These are phyloP conservation scores for Ballota nigra DNA, from an alignment of 257 asterid species.

Conservation along the genomic window DNA sequence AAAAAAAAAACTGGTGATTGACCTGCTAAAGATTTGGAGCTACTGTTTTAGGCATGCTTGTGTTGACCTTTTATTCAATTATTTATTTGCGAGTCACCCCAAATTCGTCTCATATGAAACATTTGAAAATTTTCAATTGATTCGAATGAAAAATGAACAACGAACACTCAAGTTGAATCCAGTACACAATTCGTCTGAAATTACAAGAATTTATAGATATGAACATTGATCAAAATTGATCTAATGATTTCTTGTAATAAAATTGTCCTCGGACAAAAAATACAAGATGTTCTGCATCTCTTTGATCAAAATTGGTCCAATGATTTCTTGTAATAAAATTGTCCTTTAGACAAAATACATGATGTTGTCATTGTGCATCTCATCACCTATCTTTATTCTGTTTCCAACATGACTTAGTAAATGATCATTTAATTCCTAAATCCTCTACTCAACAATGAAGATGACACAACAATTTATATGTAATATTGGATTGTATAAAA, in stretches of 20 bases:
- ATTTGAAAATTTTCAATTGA: no score
- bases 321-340: no score
- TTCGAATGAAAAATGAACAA: no score
- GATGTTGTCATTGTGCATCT: no score
- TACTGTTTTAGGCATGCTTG: constrained; percentile 36
- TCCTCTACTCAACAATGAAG: neutral
- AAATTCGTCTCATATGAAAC: neutral
- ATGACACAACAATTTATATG: no score
- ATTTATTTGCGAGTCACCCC: neutral
- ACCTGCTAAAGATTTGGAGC: constrained; percentile 21
- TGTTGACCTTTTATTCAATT: constrained; percentile 2
- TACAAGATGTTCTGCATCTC: neutral
- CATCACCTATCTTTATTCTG: neutral
- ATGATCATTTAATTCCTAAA: neutral
- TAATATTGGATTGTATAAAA: no score
- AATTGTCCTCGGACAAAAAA: neutral
- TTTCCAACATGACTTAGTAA: neutral
- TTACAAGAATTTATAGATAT: no score
- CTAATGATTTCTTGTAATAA: neutral
- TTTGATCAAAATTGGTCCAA: no score
- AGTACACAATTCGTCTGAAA: neutral
- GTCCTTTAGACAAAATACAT: no score
- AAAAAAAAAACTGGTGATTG: neutral
- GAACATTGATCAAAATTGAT: neutral
- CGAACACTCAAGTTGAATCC: neutral